Evolutionary conservation across 2,329 filamentous ascomycete species (phyloP).

Genomic region (Pseudogymnoascus pannorum): DNA sequence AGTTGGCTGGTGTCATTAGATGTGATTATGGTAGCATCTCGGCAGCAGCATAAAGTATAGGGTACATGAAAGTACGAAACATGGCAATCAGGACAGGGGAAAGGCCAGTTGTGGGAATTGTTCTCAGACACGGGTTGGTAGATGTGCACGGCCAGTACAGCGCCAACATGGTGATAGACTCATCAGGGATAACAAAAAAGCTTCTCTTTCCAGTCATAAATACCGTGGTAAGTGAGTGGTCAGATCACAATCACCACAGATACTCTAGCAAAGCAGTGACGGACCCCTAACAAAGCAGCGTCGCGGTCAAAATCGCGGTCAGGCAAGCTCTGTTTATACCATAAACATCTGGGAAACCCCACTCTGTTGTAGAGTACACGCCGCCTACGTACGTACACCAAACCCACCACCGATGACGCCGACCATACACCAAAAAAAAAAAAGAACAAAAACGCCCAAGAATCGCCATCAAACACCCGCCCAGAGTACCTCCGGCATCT

Average conservation of each 20-base stretch:
- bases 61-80: background rate
- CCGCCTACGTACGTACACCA: background rate
- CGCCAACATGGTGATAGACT: background rate
- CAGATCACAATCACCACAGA: background rate
- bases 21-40: background rate
- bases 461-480: background rate
- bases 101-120: conserved; percentile 2
- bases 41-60: background rate
- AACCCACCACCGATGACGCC: background rate
- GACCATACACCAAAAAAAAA: background rate
- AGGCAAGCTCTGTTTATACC: background rate
- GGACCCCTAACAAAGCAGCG: background rate
- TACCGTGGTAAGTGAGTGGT: background rate
- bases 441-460: background rate
- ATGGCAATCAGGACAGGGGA: background rate
- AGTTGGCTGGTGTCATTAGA: background rate
- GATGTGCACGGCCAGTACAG: background rate
- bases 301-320: background rate
- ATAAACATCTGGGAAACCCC: background rate
- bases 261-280: background rate
- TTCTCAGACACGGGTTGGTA: background rate
- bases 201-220: background rate
- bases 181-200: background rate
- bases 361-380: too few relatives aligned
- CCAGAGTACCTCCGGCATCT: background rate